Conservation (phyloP, 2,329 filamentous ascomycete genomes). For the Exophiala phaeomuriformis region DNA sequence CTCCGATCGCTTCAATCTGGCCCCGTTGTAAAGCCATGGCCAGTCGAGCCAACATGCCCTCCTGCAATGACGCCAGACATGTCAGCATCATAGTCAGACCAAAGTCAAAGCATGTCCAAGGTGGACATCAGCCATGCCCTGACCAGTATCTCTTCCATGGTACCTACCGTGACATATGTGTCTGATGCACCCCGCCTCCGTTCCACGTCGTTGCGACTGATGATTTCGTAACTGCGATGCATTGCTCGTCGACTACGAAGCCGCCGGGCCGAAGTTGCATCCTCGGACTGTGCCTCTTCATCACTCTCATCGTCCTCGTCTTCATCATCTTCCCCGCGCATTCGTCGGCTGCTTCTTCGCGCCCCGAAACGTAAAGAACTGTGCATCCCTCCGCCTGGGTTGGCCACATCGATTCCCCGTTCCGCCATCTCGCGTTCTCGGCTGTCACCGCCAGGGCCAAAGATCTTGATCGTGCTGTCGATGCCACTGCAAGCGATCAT, state of each 20-base stretch:
- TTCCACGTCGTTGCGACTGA: constrained; percentile 54
- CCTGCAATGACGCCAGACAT: constrained; percentile 30
- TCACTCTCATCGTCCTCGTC: constrained; percentile 12
- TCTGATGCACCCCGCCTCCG: constrained; percentile 52
- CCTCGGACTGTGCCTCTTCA: neutral
- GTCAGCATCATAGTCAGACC: constrained; percentile 18
- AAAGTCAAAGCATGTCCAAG: constrained; percentile 20
- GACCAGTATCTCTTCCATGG: constrained; percentile 26
- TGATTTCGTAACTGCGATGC: constrained; percentile 55
- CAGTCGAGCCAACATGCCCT: constrained; percentile 42
- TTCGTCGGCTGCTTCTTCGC: constrained; percentile 25
- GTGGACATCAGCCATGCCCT: constrained; percentile 24
- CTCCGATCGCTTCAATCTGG: constrained; percentile 28
- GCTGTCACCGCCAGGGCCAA: constrained; percentile 49
- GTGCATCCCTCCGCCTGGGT: constrained; percentile 38
- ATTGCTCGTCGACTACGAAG: constrained; percentile 53
- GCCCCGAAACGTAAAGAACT: constrained; percentile 28
- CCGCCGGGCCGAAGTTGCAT: constrained; percentile 30
- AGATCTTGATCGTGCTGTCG: constrained; percentile 62
- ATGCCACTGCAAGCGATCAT: constrained; percentile 61
- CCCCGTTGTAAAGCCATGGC: constrained; percentile 38
- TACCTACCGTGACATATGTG: constrained; percentile 49
- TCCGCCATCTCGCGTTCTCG: constrained; percentile 52
- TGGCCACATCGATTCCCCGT: constrained; percentile 51
- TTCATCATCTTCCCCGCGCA: constrained; percentile 10